Conservation (phyloP, 129 eudicot species). For the Helianthus tuberosus region DNA sequence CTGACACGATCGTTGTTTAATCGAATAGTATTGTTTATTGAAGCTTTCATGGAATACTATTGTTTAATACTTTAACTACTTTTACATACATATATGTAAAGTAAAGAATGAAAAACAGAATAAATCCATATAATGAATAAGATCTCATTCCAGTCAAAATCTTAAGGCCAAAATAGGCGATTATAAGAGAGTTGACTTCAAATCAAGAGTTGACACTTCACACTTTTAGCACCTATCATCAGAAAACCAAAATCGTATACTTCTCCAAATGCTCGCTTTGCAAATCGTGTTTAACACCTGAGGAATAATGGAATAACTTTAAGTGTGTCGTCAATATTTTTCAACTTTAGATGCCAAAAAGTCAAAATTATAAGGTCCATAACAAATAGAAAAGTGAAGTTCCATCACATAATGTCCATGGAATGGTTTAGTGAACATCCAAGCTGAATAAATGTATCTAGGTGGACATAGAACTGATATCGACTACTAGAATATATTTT, state of each 20-base stretch:
- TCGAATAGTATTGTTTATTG: no score
- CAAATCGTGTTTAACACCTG: constrained; percentile 25
- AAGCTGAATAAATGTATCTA: constrained; percentile 23
- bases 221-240: constrained; percentile 2
- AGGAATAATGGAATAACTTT: constrained; percentile 8
- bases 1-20: no score
- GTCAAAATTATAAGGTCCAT: constrained; percentile 31
- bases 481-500: constrained; percentile 28
- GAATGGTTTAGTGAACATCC: no score
- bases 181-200: constrained; percentile 18
- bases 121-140: constrained; percentile 11
- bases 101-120: background rate
- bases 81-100: no score
- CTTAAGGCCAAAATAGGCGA: constrained; percentile 32
- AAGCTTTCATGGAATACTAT: no score
- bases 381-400: constrained; percentile 21
- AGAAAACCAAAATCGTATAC: background rate
- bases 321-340: constrained; percentile 31
- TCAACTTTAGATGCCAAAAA: constrained; percentile 6
- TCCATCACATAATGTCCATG: constrained; percentile 16
- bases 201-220: constrained; percentile 27
- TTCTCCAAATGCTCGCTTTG: no score
- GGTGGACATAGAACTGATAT: background rate
- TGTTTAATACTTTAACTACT: no score
- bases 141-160: background rate